These are phyloP conservation scores for Tubosaeta sp. DNA, from an alignment of 768 basidiomycete genomes.

Conservation along the genomic window DNA sequence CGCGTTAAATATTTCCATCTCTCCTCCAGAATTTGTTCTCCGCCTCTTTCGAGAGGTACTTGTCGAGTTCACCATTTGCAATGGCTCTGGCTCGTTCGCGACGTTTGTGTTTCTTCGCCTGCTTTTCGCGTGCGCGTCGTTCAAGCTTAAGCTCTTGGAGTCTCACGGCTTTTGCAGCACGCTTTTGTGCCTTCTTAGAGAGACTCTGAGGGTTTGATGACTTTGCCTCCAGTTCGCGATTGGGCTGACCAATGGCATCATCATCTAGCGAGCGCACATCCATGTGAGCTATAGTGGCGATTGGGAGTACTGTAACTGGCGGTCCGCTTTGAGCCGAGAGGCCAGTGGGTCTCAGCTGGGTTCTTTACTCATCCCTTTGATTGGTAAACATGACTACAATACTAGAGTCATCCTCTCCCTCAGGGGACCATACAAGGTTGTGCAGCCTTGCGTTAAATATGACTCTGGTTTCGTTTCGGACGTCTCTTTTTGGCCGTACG, in stretches of 20 bases:
- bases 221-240: slow-evolving; percentile 11
- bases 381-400: slow-evolving; percentile 13
- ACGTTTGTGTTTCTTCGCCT: slow-evolving; percentile 71
- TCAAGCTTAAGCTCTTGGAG: slow-evolving; percentile 63
- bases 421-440: slow-evolving; percentile 38
- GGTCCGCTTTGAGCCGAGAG: slow-evolving; percentile 15
- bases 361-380: not conserved
- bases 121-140: slow-evolving; percentile 73
- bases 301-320: not conserved
- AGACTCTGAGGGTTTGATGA: slow-evolving; percentile 32
- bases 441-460: slow-evolving; percentile 58
- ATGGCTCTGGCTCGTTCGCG: slow-evolving; percentile 51
- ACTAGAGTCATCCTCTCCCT: slow-evolving; percentile 18
- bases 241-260: slow-evolving; percentile 6
- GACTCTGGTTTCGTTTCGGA: slow-evolving; percentile 52
- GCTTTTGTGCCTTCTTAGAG: slow-evolving; percentile 80
- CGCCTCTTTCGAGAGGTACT: slow-evolving; percentile 12
- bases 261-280: slow-evolving; percentile 12
- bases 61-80: slow-evolving; percentile 44
- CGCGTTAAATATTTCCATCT: slow-evolving; percentile 47
- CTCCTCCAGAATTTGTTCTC: slow-evolving; percentile 34
- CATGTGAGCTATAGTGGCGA: slow-evolving; percentile 6
- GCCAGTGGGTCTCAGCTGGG: too few relatives aligned
- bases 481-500: not conserved
- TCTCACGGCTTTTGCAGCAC: slow-evolving; percentile 65